phyloP scores from a whole-genome alignment of 108 stramenopile species.

The Conticribra weissflogii region DNA sequence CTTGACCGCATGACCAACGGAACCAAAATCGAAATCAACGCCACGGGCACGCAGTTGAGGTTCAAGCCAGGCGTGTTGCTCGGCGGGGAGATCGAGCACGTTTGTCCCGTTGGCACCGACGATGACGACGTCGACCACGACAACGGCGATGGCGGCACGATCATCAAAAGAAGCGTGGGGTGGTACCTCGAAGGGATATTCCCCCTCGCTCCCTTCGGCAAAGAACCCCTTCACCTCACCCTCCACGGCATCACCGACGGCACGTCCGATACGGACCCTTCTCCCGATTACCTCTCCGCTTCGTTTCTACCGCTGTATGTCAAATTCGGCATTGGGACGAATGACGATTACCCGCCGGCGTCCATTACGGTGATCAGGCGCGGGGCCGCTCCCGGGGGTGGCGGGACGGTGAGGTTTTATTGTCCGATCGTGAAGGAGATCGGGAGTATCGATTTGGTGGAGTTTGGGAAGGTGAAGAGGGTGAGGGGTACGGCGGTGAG shows the following conservation, averaged over 20 bases:
- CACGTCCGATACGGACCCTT: slow-evolving; percentile 72
- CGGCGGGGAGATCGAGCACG: slow-evolving; percentile 90
- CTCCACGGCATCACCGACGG: slow-evolving; percentile 87
- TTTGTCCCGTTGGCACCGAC: slow-evolving; percentile 64
- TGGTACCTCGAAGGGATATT: slow-evolving; percentile 98
- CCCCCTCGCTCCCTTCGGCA: slow-evolving; percentile 95
- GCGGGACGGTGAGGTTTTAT: slow-evolving; percentile 83
- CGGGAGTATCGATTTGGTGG: slow-evolving; percentile 80
- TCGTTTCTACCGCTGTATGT: slow-evolving; percentile 83
- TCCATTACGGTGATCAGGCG: slow-evolving; percentile 60
- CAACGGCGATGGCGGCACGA: too few relatives aligned
- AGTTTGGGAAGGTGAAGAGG: slow-evolving; percentile 94
- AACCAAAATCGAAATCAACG: slow-evolving; percentile 95
- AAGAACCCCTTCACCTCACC: slow-evolving; percentile 79
- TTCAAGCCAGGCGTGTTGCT: slow-evolving; percentile 92
- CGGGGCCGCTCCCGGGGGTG: slow-evolving; percentile 85
- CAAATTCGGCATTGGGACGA: slow-evolving; percentile 89
- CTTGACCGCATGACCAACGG: slow-evolving; percentile 97
- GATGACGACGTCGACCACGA: neutral
- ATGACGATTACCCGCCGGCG: slow-evolving; percentile 54
- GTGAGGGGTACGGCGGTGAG: slow-evolving; percentile 93
- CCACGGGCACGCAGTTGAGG: slow-evolving; percentile 94
- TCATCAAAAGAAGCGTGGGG: slow-evolving; percentile 79
- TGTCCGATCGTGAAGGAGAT: slow-evolving; percentile 91
- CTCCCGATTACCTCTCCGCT: slow-evolving; percentile 81